A percentile compares a stretch with the other conserved stretches of the same genome.
Conservation (phyloP, 805 yeast genomes). For the Jamesozyma piceae region DNA sequence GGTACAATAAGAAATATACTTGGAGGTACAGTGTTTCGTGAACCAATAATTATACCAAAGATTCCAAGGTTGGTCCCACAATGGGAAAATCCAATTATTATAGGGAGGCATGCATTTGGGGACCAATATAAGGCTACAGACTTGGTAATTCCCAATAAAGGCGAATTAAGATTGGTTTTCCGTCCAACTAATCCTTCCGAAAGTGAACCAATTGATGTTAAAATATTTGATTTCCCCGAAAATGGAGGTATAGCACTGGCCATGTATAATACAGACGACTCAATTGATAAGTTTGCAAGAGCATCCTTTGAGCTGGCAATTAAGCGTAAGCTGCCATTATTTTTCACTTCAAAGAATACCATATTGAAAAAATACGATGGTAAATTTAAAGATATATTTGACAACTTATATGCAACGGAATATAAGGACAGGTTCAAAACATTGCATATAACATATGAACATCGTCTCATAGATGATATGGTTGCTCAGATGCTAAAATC, state of each 20-base stretch:
- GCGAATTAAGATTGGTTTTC: conserved; percentile 65
- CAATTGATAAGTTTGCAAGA: conserved; percentile 84
- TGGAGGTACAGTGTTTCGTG: conserved; percentile 95
- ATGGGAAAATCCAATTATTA: conserved; percentile 92
- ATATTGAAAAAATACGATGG: conserved; percentile 91
- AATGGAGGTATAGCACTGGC: conserved; percentile 63
- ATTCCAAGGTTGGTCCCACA: conserved; percentile 82
- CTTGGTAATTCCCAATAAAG: conserved; percentile 60
- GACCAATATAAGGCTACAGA: conserved; percentile 95
- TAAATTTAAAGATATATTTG: conserved; percentile 86
- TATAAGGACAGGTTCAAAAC: conserved; percentile 65
- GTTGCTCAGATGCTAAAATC: conserved; percentile 97
- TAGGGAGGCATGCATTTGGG: conserved; percentile 96
- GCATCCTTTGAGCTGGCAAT: conserved; percentile 84
- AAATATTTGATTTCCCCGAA: conserved; percentile 42
- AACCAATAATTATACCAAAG: conserved; percentile 82
- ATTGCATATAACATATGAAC: conserved; percentile 88
- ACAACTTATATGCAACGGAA: conserved; percentile 58
- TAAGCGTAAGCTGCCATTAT: conserved; percentile 66
- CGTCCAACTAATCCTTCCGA: conserved; percentile 55
- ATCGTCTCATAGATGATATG: conserved; percentile 94
- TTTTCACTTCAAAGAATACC: conserved; percentile 86
- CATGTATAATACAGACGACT: conserved; percentile 92
- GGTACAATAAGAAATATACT: conserved; percentile 92
- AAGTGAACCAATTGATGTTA: conserved; percentile 26